Evolutionary conservation across 805 yeast genomes (phyloP).

Genomic region (Starmera amethionina): DNA sequence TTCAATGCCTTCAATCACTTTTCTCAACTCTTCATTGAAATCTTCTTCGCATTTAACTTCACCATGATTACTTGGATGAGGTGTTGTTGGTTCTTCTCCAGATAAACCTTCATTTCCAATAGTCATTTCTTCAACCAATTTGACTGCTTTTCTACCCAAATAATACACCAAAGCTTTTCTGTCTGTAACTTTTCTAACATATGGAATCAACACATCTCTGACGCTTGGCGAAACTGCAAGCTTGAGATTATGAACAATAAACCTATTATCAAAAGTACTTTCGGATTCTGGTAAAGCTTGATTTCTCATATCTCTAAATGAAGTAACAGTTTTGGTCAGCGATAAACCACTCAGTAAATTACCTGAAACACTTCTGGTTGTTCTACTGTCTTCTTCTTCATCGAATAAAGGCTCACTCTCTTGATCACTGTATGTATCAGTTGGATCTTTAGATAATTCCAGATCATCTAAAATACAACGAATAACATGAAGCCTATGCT

Average conservation of each 20-base stretch:
- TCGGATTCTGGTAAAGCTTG: conserved; percentile 17
- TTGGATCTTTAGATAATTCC: conserved; percentile 16
- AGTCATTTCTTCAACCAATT: conserved; percentile 33
- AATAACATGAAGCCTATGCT: conserved; percentile 22
- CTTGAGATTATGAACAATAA: conserved; percentile 45
- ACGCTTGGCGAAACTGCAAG: conserved; percentile 44
- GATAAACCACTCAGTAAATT: conserved; percentile 1
- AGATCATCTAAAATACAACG: conserved; percentile 22
- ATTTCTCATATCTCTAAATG: conserved; percentile 21
- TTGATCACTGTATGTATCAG: conserved; percentile 8
- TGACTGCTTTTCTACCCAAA: conserved; percentile 40
- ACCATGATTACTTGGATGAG: conserved; percentile 30
- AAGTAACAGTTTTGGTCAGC: conserved; percentile 12
- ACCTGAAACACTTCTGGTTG: background rate
- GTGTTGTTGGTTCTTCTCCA: conserved; percentile 4
- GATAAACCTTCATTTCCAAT: conserved; percentile 1
- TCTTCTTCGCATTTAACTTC: conserved; percentile 25
- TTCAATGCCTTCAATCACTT: conserved; percentile 28
- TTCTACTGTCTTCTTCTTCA: background rate
- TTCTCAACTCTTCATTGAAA: conserved; percentile 38
- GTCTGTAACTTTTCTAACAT: conserved; percentile 33
- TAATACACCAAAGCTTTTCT: conserved; percentile 33
- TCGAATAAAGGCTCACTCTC: conserved; percentile 7
- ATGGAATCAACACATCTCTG: conserved; percentile 39
- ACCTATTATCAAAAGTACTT: conserved; percentile 43